Base-by-base conservation (phyloP, 768 basidiomycete genomes). In the Boletus coccyginus region DNA sequence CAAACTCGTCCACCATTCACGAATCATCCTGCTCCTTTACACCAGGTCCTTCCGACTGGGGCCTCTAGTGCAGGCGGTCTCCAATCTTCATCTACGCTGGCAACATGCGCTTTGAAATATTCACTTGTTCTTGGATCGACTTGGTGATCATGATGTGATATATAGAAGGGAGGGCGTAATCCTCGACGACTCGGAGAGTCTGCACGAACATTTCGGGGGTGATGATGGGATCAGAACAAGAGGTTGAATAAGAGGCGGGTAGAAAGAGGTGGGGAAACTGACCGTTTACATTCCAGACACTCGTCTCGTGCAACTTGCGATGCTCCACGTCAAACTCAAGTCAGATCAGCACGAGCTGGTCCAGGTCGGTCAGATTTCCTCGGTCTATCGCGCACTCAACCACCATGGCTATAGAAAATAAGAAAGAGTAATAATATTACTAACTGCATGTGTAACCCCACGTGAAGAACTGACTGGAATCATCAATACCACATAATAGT, bases 271-370 rank as follows among this genome's bases (percentile, higher is more conserved):
- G 9, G 55, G 3, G 5, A 31, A 75, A 27, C 27, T 19, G 53
- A 97, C 95, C 95, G 61, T 90, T 89, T 44, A 95, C 73, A 66
- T 99, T 97, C 97, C 96, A 99, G 44, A 97, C 83, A 73, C 98
- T 97, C 0, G 96, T 94, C 69, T 99, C 97, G 29, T 94, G 84
- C 79, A 98, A 87, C 74, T 88, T 91, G 67, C 90, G 87, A 66
- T 92, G 90, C 54, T 98, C 97, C 46, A 95, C 88, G 64, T 99
- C 97, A 64, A 98, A 87, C 70, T 99, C 97, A 49, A 99, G 77
- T n/a, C 97, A 84, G 40, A 99, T 88, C 5, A 96, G 97, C 6
- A 98, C 88, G 29, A 99, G 87, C 63, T 85, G 80, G 66, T 99
- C 27, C 97, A 13, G 82, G 79, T 29, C 80, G 76, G 61, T 84